phyloP scores from a whole-genome alignment of 2,329 filamentous ascomycete genomes.

The Dothideomycetes sp. region DNA sequence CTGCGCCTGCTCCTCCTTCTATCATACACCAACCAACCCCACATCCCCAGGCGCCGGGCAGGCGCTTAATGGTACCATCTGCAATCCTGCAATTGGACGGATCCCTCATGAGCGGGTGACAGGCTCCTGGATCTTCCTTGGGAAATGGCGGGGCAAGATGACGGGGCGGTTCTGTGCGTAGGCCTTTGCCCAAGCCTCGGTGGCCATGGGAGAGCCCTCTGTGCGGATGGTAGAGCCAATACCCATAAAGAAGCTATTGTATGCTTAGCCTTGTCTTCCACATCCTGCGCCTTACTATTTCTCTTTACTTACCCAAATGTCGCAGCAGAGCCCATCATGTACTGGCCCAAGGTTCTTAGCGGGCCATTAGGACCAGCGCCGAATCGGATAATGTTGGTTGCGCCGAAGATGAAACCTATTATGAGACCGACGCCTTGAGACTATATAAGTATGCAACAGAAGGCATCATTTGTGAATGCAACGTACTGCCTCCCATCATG shows the following conservation, averaged over 20 bases:
- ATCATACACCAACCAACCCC: no score
- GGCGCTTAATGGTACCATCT: not conserved
- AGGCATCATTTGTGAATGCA: slow-evolving; percentile 6
- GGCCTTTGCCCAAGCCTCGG: slow-evolving; percentile 65
- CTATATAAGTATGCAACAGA: not conserved
- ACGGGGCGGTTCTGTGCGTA: slow-evolving; percentile 56
- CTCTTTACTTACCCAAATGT: slow-evolving; percentile 43
- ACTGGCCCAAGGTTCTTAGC: slow-evolving; percentile 88
- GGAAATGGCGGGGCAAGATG: slow-evolving; percentile 42
- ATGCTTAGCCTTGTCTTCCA: not conserved
- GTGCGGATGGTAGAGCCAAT: slow-evolving; percentile 94
- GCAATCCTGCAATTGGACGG: no score
- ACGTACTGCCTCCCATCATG: slow-evolving; percentile 96
- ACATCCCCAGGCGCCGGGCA: not conserved
- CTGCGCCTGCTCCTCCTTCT: no score
- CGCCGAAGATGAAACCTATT: slow-evolving; percentile 97
- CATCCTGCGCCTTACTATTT: not conserved
- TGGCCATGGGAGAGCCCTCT: slow-evolving; percentile 61
- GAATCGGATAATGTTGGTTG: slow-evolving; percentile 82
- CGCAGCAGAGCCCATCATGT: slow-evolving; percentile 88
- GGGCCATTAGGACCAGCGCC: slow-evolving; percentile 89
- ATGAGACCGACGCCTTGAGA: slow-evolving; percentile 76
- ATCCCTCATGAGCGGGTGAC: not conserved
- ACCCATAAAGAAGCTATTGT: slow-evolving; percentile 81
- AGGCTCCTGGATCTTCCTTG: not conserved